phyloP scores from a whole-genome alignment of 768 basidiomycete genomes.

The Suillus hirtellus region DNA sequence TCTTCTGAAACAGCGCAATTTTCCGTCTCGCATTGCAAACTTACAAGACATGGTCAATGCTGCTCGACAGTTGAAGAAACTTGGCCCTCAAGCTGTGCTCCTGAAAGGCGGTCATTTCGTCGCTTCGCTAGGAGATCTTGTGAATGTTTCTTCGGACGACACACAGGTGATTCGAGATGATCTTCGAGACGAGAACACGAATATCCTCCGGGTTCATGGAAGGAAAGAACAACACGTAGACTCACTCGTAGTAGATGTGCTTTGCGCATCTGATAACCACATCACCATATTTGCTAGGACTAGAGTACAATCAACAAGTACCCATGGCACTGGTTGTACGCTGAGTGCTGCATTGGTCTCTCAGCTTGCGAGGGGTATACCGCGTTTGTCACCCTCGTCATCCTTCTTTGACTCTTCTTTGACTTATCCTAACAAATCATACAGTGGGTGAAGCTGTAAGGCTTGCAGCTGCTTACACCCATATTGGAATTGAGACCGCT shows the following conservation, averaged over 20 bases:
- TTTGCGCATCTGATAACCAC: slow-evolving; percentile 39
- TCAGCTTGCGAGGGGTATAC: slow-evolving; percentile 51
- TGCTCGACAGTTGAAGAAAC: slow-evolving; percentile 45
- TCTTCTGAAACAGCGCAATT: slow-evolving; percentile 46
- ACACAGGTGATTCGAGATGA: slow-evolving; percentile 46
- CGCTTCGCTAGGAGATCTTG: slow-evolving; percentile 47
- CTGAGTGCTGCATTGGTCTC: slow-evolving; percentile 81
- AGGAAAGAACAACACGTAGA: slow-evolving; percentile 6
- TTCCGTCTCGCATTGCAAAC: slow-evolving; percentile 36
- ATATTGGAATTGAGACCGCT: slow-evolving; percentile 72
- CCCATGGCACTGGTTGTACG: slow-evolving; percentile 94
- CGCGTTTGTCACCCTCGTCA: slow-evolving; percentile 35
- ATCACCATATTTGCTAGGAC: slow-evolving; percentile 60
- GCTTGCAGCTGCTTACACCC: slow-evolving; percentile 69
- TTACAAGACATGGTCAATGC: slow-evolving; percentile 64
- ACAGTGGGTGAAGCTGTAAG: slow-evolving; percentile 59
- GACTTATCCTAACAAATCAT: background rate
- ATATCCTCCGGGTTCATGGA: slow-evolving; percentile 47
- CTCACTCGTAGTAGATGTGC: slow-evolving; percentile 62
- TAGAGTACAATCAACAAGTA: slow-evolving; percentile 64
- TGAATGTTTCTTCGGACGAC: slow-evolving; percentile 26
- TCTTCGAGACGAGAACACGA: slow-evolving; percentile 57
- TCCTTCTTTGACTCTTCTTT: background rate
- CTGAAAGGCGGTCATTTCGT: slow-evolving; percentile 85
- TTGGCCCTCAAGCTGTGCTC: slow-evolving; percentile 60